A percentile compares a stretch with the other conserved stretches of the same genome.
Conservation (phyloP, 305 asterid genomes). For the Fraxinus floribunda region DNA sequence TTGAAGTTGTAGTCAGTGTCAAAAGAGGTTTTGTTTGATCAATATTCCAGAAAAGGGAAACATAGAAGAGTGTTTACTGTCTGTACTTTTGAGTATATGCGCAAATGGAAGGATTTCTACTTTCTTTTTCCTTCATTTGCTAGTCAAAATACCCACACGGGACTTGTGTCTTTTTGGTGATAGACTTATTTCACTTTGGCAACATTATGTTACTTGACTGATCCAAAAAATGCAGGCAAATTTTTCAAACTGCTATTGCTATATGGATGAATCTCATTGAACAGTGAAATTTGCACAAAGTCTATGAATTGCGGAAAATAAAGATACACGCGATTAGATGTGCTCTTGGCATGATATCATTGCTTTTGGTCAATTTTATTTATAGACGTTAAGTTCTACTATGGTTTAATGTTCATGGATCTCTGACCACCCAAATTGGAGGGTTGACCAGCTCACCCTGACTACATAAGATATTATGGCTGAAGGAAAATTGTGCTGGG, state of each 20-base stretch:
- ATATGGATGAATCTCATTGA: background rate
- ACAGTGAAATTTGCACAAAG: background rate
- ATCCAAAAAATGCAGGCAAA: background rate
- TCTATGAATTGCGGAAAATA: background rate
- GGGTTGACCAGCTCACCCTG: background rate
- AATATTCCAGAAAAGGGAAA: background rate
- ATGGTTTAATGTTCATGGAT: background rate
- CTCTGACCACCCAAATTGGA: background rate
- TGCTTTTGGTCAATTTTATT: background rate
- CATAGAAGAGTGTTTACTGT: background rate
- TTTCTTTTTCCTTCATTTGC: background rate
- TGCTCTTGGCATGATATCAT: background rate
- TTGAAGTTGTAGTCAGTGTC: background rate
- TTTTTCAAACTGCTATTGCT: background rate
- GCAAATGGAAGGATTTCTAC: background rate
- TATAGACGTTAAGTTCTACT: background rate
- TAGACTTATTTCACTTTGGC: background rate
- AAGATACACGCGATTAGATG: background rate
- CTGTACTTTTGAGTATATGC: background rate
- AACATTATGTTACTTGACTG: background rate
- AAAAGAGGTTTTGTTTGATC: conserved; percentile 1
- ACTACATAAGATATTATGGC: background rate
- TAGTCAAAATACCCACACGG: background rate
- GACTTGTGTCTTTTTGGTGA: background rate
- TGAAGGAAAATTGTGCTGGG: background rate